These are phyloP conservation scores for Leishmania gerbilli DNA, from an alignment of 208 protist genomes.

Conservation along the genomic window DNA sequence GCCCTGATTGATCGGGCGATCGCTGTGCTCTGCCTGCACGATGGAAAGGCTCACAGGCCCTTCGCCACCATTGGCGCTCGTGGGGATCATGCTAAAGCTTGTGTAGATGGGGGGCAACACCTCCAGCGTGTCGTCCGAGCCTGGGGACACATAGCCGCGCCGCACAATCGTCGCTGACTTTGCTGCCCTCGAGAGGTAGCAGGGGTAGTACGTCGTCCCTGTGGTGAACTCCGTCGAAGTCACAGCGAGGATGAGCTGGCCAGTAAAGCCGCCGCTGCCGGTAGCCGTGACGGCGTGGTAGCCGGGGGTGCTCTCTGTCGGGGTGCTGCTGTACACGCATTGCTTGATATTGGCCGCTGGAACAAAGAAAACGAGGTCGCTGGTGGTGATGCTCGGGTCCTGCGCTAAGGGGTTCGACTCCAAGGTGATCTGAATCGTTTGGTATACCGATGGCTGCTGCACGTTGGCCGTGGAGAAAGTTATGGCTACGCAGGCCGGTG, in stretches of 20 bases:
- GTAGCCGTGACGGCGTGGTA: conserved; percentile 47
- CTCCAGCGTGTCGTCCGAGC: conserved; percentile 30
- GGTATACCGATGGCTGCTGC: conserved; percentile 79
- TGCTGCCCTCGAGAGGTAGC: conserved; percentile 57
- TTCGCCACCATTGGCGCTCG: conserved; percentile 45
- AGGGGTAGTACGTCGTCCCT: conserved; percentile 60
- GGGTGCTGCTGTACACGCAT: conserved; percentile 27
- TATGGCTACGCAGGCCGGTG: conserved; percentile 45
- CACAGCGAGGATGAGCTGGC: conserved; percentile 35
- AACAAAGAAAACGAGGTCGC: conserved; percentile 76
- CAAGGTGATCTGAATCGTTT: conserved; percentile 65
- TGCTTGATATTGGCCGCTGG: conserved; percentile 1
- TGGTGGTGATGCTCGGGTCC: conserved; percentile 57
- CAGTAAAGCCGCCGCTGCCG: conserved; percentile 44
- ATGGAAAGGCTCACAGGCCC: conserved; percentile 62
- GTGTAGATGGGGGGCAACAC: conserved; percentile 80
- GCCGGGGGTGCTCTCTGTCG: conserved; percentile 22
- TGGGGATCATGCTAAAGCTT: conserved; percentile 44
- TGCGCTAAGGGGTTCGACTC: conserved; percentile 53
- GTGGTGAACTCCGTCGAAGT: conserved; percentile 52
- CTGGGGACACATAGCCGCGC: conserved; percentile 19
- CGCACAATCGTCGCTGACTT: conserved; percentile 42
- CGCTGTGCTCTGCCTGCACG: conserved; percentile 28
- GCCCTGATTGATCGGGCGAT: conserved; percentile 59
- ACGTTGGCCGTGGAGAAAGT: conserved; percentile 71